phyloP scores from a whole-genome alignment of 75 land plant genomes.

The Sequoia sempervirens region DNA sequence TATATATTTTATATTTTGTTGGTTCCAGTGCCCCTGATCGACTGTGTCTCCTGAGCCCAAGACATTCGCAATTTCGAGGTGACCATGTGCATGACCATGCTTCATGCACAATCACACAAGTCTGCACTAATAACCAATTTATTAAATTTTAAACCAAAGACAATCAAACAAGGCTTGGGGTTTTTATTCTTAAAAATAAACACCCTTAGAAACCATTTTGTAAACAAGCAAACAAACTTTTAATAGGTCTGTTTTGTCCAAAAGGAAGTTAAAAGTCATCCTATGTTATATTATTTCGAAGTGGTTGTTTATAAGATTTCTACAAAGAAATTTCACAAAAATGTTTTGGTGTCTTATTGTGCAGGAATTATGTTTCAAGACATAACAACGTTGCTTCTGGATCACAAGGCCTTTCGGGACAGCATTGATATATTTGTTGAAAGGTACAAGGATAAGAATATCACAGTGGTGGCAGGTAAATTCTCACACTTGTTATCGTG shows the following conservation, averaged over 20 bases:
- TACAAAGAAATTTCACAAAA: not conserved
- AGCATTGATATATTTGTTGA: conserved; percentile 83
- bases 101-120: not conserved
- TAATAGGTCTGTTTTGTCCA: not conserved
- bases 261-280: not conserved
- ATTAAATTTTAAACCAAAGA: not conserved
- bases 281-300: not conserved
- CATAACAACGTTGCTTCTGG: conserved; percentile 78
- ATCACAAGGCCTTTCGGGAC: conserved; percentile 73
- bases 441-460: conserved; percentile 59
- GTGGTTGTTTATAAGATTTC: not conserved
- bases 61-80: not conserved
- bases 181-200: too few species aligned
- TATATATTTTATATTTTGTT: too few species aligned
- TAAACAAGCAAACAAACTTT: not conserved
- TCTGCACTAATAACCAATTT: not conserved
- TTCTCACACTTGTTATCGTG: not conserved
- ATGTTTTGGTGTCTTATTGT: not conserved
- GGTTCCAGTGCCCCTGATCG: not conserved
- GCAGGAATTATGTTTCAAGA: conserved; percentile 87
- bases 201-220: not conserved
- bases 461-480: conserved; percentile 77
- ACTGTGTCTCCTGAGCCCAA: too few species aligned
- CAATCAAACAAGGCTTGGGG: too few species aligned
- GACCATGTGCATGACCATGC: not conserved